Base-by-base conservation (phyloP, 495 filamentous ascomycete genomes). In the Niebla homalea region DNA sequence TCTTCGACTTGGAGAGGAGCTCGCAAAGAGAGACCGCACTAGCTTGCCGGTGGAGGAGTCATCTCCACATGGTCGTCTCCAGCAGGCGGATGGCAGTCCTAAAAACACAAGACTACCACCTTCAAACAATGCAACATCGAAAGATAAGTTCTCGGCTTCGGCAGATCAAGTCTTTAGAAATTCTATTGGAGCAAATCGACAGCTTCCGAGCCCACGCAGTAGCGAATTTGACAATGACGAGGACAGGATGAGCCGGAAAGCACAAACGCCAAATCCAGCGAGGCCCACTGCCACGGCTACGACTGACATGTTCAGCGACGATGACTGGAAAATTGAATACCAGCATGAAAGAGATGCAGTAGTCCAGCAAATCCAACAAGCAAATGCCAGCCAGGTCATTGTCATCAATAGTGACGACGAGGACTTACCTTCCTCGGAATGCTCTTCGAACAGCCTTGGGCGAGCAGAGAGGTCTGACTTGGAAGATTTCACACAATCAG, bases 261-360 rank as follows among this genome's bases (percentile, higher is more conserved):
- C 42, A 16, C 58, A 63, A 20, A 66, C 63, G 26, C 57, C 60
- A 15, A 35, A 35, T 36, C 25, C 35, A 20, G 36, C 22, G 23
- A 2, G 5, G 7, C 25, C 48, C 16, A 26, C 42, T 6, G 11
- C 25, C 15, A 18, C 11, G 23, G 36, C 5, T 36, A 38, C 1
- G 10, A 48, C 1, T 36, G 26, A 32, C 23, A 16, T 14, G n/a
- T 36, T 21, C 12, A 35, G 14, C 22, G 48, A 54, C 40, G 19
- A 54, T 54, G 54, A 19, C 57, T 11, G 50, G 43, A 12, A 51
- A 59, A 51, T 52, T n/a, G 59, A 69, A 45, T 78, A 71, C 70
- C 73, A 77, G 46, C 60, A 56, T 7, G 71, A 75, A 40, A 64
- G 75, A 36, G 69, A 78, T 48, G 65, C 63, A 10, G 67, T 78